A percentile compares a stretch with the other conserved stretches of the same genome.
phyloP scores from a whole-genome alignment of 306 rosid genomes.

The Malus asiatica region DNA sequence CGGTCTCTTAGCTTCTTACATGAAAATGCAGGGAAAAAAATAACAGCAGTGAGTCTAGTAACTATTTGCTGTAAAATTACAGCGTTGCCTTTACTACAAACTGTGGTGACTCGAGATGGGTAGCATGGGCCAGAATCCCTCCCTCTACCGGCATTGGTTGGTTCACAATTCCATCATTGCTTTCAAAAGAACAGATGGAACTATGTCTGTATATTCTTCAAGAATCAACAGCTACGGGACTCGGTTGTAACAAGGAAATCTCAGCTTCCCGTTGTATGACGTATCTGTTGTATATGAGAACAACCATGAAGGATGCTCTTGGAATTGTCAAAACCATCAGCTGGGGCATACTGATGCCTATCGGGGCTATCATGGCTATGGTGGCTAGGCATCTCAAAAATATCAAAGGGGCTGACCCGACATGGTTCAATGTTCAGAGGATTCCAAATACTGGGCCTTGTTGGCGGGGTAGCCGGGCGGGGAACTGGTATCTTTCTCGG shows the following conservation, averaged over 20 bases:
- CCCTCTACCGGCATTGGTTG: not conserved
- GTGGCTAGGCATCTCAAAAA: not conserved
- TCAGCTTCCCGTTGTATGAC: not conserved
- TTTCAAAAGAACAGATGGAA: too few relatives aligned
- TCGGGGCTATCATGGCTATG: too few relatives aligned
- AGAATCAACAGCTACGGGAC: not conserved
- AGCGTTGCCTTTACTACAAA: not conserved
- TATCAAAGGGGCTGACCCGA: not conserved
- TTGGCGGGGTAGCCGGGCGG: not conserved
- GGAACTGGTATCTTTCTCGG: not conserved
- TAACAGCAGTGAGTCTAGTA: too few relatives aligned
- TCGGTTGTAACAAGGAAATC: not conserved
- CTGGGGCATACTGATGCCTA: too few relatives aligned
- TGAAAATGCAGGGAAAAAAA: too few relatives aligned
- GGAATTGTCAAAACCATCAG: too few relatives aligned
- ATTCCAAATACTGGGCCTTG: not conserved
- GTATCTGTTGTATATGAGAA: not conserved
- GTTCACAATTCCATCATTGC: too few relatives aligned
- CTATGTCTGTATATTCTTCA: too few relatives aligned
- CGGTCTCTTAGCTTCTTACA: conserved; percentile 17
- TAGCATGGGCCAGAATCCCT: not conserved
- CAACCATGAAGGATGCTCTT: not conserved
- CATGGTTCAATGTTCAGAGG: not conserved
- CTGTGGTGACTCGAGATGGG: not conserved
- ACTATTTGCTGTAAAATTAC: too few relatives aligned